Conservation (phyloP, 495 filamentous ascomycete genomes). For the Beverwykella pulmonaria region DNA sequence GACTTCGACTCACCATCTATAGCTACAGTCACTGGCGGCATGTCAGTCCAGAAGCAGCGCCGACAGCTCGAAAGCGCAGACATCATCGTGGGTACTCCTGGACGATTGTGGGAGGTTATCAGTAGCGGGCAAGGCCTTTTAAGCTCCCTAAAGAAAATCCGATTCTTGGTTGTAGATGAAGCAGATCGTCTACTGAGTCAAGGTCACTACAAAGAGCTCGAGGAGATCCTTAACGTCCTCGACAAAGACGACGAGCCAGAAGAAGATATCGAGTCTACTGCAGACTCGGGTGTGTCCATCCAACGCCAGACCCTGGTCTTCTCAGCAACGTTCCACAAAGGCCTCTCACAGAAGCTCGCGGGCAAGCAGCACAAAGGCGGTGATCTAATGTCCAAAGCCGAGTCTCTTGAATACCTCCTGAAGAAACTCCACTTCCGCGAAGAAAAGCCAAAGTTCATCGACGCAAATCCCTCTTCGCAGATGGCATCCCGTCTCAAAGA, state of each 20-base stretch:
- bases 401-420: slow-evolving; percentile 90
- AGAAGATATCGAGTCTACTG: slow-evolving; percentile 42
- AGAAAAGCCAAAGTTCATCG: slow-evolving; percentile 83
- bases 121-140: slow-evolving; percentile 65
- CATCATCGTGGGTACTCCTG: slow-evolving; percentile 89
- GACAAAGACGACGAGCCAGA: slow-evolving; percentile 58
- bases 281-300: slow-evolving; percentile 6
- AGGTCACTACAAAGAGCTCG: slow-evolving; percentile 91
- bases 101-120: slow-evolving; percentile 91
- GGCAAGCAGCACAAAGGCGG: slow-evolving; percentile 64
- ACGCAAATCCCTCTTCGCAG: slow-evolving; percentile 82
- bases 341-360: slow-evolving; percentile 84
- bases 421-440: slow-evolving; percentile 86
- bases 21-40: slow-evolving; percentile 83
- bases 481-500: slow-evolving; percentile 87
- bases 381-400: slow-evolving; percentile 67
- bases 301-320: slow-evolving; percentile 90
- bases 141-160: slow-evolving; percentile 66
- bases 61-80: slow-evolving; percentile 74
- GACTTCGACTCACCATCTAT: slow-evolving; percentile 65
- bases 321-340: slow-evolving; percentile 92
- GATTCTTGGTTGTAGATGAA: slow-evolving; percentile 90
- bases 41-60: slow-evolving; percentile 91
- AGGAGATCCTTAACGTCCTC: slow-evolving; percentile 77
- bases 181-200: slow-evolving; percentile 90